phyloP scores from a whole-genome alignment of 78 protist genomes.

The Tieghemostelium lacteum region DNA sequence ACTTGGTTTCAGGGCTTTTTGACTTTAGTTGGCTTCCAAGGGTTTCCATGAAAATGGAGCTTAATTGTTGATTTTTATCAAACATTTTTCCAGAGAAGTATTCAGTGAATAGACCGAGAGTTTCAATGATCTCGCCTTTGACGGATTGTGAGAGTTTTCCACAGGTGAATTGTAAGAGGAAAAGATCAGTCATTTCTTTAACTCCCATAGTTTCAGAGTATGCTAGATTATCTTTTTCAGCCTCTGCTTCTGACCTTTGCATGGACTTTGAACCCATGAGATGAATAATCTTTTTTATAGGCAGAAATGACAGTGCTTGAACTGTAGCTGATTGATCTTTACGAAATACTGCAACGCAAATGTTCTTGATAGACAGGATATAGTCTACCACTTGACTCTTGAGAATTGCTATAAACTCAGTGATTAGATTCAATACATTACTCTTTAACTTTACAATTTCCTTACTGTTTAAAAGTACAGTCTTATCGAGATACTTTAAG shows the following conservation, averaged over 20 bases:
- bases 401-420: slow-evolving; percentile 11
- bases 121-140: slow-evolving; percentile 51
- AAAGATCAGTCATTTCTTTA: slow-evolving; percentile 36
- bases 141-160: slow-evolving; percentile 72
- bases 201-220: slow-evolving; percentile 47
- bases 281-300: slow-evolving; percentile 47
- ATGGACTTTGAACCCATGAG: neutral
- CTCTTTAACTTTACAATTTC: slow-evolving; percentile 43
- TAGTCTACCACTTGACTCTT: neutral
- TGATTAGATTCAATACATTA: neutral
- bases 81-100: slow-evolving; percentile 27
- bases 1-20: slow-evolving; percentile 30
- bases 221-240: too few relatives aligned
- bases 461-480: slow-evolving; percentile 10
- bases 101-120: slow-evolving; percentile 62
- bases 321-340: slow-evolving; percentile 48
- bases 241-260: too few relatives aligned
- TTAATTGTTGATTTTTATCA: slow-evolving; percentile 44
- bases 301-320: slow-evolving; percentile 35
- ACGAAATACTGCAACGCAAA: slow-evolving; percentile 29
- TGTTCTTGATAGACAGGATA: slow-evolving; percentile 27
- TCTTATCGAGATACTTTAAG: slow-evolving; percentile 13
- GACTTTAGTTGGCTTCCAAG: slow-evolving; percentile 52
- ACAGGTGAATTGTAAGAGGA: slow-evolving; percentile 59
- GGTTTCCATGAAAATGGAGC: slow-evolving; percentile 57